Percentiles rank a stretch among this genome's conserved stretches.
These are phyloP conservation scores for Vicia sativa DNA, from an alignment of 306 rosid genomes.

Conservation along the genomic window DNA sequence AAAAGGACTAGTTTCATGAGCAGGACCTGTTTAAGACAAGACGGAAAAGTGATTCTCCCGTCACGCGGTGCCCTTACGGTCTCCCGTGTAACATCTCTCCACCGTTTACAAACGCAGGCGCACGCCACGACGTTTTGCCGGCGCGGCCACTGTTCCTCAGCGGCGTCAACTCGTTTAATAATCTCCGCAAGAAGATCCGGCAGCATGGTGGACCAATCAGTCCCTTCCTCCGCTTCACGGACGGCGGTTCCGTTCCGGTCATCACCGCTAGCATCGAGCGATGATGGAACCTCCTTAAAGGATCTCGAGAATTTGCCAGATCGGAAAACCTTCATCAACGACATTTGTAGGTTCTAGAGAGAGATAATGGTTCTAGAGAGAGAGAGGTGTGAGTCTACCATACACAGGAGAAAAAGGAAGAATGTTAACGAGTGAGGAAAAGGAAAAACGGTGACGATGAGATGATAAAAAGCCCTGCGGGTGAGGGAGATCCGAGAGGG, in stretches of 20 bases:
- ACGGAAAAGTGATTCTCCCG: slow-evolving; percentile 89
- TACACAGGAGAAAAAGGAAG: slow-evolving; percentile 7
- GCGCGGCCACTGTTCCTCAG: slow-evolving; percentile 80
- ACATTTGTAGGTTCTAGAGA: slow-evolving; percentile 51
- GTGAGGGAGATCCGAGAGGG: slow-evolving; percentile 16
- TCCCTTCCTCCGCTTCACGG: slow-evolving; percentile 18
- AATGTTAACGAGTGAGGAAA: slow-evolving; percentile 9
- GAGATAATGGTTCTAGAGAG: background rate
- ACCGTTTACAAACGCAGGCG: slow-evolving; percentile 92
- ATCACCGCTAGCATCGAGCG: background rate
- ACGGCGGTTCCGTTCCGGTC: background rate
- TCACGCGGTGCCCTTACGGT: slow-evolving; percentile 54
- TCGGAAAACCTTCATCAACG: slow-evolving; percentile 61
- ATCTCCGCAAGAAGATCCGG: slow-evolving; percentile 93
- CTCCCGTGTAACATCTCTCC: slow-evolving; percentile 84
- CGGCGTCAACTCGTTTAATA: slow-evolving; percentile 68
- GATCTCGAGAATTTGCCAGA: slow-evolving; percentile 82
- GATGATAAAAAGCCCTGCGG: slow-evolving; percentile 38
- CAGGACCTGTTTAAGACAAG: slow-evolving; percentile 90
- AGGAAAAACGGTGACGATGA: background rate
- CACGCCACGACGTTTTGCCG: slow-evolving; percentile 85
- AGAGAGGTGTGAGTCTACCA: background rate
- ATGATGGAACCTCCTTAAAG: slow-evolving; percentile 44
- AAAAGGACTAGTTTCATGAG: background rate
- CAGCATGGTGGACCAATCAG: slow-evolving; percentile 74